These are phyloP conservation scores for Dictyophora rubrovolvata DNA, from an alignment of 768 basidiomycete genomes.

Conservation along the genomic window DNA sequence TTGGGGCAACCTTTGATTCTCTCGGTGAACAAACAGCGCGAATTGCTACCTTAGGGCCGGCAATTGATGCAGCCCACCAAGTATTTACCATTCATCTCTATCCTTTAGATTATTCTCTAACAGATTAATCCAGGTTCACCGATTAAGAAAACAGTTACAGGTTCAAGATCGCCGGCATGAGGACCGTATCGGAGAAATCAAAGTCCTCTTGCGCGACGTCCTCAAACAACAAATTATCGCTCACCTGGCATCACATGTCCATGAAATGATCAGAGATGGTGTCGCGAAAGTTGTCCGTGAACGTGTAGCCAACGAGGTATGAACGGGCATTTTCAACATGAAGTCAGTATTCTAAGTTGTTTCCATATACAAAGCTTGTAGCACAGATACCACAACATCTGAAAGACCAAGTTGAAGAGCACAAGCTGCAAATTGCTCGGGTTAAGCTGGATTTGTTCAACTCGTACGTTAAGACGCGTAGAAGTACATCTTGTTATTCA, in stretches of 20 bases:
- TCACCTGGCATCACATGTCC: constrained; percentile 28
- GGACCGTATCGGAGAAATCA: constrained; percentile 27
- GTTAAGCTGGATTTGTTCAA: constrained; percentile 36
- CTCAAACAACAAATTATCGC: constrained; percentile 34
- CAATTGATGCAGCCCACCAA: constrained; percentile 35
- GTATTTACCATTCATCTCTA: constrained; percentile 21
- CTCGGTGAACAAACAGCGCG: constrained; percentile 37
- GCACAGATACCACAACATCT: constrained; percentile 34
- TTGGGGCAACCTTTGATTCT: constrained; percentile 34
- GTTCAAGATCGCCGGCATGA: constrained; percentile 31
- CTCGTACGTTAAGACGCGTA: constrained; percentile 28
- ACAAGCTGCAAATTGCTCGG: constrained; percentile 33
- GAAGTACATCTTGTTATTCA: constrained; percentile 4
- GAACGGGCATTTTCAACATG: constrained; percentile 5
- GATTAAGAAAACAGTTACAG: constrained; percentile 28
- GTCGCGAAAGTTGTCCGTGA: constrained; percentile 30
- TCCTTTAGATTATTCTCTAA: constrained; percentile 1
- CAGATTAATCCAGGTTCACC: constrained; percentile 28
- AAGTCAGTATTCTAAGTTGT: background rate
- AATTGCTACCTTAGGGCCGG: constrained; percentile 33
- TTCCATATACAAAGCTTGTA: constrained; percentile 26
- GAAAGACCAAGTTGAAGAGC: constrained; percentile 28
- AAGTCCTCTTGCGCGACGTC: constrained; percentile 24
- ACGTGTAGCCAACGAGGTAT: constrained; percentile 34
- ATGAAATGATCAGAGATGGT: constrained; percentile 24